phyloP scores from a whole-genome alignment of 306 rosid genomes.

The Albizia julibrissin region DNA sequence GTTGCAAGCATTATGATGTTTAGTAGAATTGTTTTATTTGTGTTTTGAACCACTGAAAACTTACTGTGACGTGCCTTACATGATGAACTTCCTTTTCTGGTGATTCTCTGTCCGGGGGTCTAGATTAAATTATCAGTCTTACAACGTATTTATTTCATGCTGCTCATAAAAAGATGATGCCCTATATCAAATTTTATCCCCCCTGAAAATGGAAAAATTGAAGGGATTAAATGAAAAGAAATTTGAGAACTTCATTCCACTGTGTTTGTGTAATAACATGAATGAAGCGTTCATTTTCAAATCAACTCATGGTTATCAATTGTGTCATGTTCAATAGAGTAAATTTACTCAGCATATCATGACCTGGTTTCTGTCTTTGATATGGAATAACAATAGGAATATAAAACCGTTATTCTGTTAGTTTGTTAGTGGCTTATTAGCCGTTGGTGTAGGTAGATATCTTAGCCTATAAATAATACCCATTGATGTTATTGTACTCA shows the following conservation, averaged over 20 bases:
- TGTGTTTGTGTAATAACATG: not conserved
- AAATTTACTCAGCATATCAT: not conserved
- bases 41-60: not conserved
- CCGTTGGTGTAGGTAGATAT: too few relatives aligned
- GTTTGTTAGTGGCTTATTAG: too few relatives aligned
- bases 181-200: not conserved
- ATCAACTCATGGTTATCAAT: slow-evolving; percentile 4
- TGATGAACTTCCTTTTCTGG: not conserved
- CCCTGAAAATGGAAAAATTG: not conserved
- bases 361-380: not conserved
- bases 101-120: not conserved
- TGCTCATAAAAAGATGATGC: not conserved
- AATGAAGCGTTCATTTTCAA: not conserved
- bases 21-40: not conserved
- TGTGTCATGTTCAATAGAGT: not conserved
- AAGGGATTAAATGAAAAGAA: not conserved
- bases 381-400: too few relatives aligned
- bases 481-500: too few relatives aligned
- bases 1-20: not conserved
- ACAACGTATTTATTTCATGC: not conserved
- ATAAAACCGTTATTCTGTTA: too few relatives aligned
- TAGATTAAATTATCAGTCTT: not conserved
- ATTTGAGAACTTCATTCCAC: not conserved
- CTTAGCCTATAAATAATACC: too few relatives aligned
- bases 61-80: not conserved